Conservation (phyloP, 31 red algal genomes). For the Odonthalia washingtoniensis region DNA sequence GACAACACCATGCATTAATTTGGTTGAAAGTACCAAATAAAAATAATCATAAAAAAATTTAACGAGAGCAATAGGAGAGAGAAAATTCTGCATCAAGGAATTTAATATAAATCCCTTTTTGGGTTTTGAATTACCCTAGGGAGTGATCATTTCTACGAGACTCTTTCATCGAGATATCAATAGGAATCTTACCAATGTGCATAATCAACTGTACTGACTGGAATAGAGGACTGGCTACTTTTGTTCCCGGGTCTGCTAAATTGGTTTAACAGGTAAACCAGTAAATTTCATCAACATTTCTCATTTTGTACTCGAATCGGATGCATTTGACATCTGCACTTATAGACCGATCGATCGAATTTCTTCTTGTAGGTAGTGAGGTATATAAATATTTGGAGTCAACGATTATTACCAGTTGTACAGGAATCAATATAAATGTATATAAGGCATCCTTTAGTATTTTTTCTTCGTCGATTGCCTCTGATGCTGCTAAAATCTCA, state of each 20-base stretch:
- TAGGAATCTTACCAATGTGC: too few relatives aligned
- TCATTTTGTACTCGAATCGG: conserved; percentile 7
- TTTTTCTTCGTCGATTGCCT: conserved; percentile 36
- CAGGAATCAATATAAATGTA: not conserved
- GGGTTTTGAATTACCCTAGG: too few relatives aligned
- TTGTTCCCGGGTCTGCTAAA: not conserved
- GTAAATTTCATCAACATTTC: conserved; percentile 8
- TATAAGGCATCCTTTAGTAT: not conserved
- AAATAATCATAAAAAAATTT: too few relatives aligned
- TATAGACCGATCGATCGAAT: not conserved
- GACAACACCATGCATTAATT: too few relatives aligned
- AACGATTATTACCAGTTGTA: not conserved
- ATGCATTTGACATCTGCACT: not conserved
- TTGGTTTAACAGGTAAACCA: conserved; percentile 22
- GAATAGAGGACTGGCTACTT: not conserved
- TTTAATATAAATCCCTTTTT: too few relatives aligned
- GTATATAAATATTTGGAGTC: conserved; percentile 22
- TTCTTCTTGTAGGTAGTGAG: not conserved
- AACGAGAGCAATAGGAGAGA: too few relatives aligned
- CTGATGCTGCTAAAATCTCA: conserved; percentile 9
- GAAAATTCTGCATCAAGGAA: too few relatives aligned
- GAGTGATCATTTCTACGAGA: too few relatives aligned
- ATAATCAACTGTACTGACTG: too few relatives aligned
- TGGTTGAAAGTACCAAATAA: too few relatives aligned
- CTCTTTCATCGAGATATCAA: too few relatives aligned